phyloP scores from a whole-genome alignment of 2,329 filamentous ascomycete genomes.

The Moelleriella libera region DNA sequence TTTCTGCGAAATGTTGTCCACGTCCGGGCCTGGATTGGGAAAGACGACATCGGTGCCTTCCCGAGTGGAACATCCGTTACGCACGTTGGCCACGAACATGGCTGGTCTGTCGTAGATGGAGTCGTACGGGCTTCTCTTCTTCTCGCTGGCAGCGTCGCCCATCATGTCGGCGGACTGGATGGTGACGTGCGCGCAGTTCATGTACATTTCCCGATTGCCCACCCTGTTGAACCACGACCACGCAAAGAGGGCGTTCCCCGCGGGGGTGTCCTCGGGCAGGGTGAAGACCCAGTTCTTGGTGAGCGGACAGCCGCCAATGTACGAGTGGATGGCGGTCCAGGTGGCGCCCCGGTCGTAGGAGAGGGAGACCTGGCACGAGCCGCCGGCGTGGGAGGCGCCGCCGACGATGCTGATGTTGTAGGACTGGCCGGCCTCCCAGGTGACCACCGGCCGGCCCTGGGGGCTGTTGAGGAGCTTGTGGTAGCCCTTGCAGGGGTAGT shows the following conservation, averaged over 20 bases:
- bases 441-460: conserved; percentile 38
- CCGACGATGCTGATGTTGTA: conserved; percentile 53
- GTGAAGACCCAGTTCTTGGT: conserved; percentile 47
- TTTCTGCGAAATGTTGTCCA: conserved; percentile 22
- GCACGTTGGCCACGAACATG: conserved; percentile 60
- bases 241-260: conserved; percentile 49
- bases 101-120: conserved; percentile 43
- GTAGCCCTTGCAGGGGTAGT: conserved; percentile 67
- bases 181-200: conserved; percentile 65
- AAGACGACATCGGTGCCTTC: conserved; percentile 47
- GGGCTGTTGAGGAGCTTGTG: conserved; percentile 31
- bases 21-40: conserved; percentile 48
- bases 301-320: conserved; percentile 37
- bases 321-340: conserved; percentile 54
- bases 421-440: conserved; percentile 45
- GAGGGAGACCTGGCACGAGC: conserved; percentile 63
- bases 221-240: conserved; percentile 70
- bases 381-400: conserved; percentile 50
- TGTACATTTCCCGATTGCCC: conserved; percentile 75
- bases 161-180: conserved; percentile 25
- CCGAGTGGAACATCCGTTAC: conserved; percentile 41
- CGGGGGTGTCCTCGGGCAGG: conserved; percentile 47
- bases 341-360: conserved; percentile 58
- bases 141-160: background rate
- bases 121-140: conserved; percentile 4